A percentile compares a stretch with the other conserved stretches of the same genome.
Evolutionary conservation across 768 basidiomycete genomes (phyloP).

Genomic region (Lenzites betulinus): DNA sequence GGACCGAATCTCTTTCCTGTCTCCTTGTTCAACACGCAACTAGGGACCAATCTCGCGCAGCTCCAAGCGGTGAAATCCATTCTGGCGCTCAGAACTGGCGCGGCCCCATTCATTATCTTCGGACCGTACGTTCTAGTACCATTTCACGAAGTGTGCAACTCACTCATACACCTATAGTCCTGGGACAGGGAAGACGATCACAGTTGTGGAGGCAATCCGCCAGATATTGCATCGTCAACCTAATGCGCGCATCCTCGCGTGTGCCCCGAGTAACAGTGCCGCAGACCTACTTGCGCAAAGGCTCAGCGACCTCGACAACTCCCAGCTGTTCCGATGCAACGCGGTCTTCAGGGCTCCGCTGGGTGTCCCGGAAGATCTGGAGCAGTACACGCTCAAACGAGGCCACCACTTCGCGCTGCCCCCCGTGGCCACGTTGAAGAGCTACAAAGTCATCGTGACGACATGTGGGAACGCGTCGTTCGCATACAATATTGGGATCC

Average conservation of each 20-base stretch:
- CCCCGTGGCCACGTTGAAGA: slow-evolving; percentile 37
- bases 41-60: slow-evolving; percentile 50
- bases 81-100: slow-evolving; percentile 44
- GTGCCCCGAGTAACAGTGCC: slow-evolving; percentile 69
- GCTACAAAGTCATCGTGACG: slow-evolving; percentile 58
- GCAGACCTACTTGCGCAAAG: slow-evolving; percentile 59
- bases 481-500: slow-evolving; percentile 55
- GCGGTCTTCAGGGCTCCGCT: slow-evolving; percentile 49
- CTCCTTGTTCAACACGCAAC: slow-evolving; percentile 26
- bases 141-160: too few species aligned
- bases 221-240: slow-evolving; percentile 52
- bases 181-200: slow-evolving; percentile 68
- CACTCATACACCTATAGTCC: slow-evolving; percentile 37
- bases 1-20: too few species aligned
- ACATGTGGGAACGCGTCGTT: slow-evolving; percentile 68
- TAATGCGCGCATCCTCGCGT: slow-evolving; percentile 54
- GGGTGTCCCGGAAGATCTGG: slow-evolving; percentile 41
- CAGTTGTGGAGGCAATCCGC: slow-evolving; percentile 60
- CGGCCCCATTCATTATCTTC: slow-evolving; percentile 59
- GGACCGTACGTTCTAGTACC: slow-evolving; percentile 72
- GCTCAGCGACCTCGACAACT: slow-evolving; percentile 37
- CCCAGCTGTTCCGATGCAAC: slow-evolving; percentile 57
- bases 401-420: slow-evolving; percentile 45
- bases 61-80: slow-evolving; percentile 54
- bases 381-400: slow-evolving; percentile 41